A percentile compares a stretch with the other conserved stretches of the same genome.
Evolutionary conservation across 108 stramenopile species (phyloP).

Genomic region (Mediolabrus comicus): DNA sequence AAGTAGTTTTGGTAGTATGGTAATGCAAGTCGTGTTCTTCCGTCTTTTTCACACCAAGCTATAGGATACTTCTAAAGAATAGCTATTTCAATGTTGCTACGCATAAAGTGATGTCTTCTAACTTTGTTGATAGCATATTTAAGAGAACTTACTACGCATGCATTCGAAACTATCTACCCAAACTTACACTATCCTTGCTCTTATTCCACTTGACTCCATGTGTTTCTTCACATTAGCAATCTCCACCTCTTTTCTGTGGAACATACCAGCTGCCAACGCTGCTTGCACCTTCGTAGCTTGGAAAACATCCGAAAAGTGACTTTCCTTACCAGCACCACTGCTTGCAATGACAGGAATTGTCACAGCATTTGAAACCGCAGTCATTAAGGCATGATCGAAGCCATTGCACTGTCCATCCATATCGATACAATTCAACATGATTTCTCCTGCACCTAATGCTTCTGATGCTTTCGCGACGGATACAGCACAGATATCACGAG

Average conservation of each 20-base stretch:
- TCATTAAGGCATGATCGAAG: constrained; percentile 90
- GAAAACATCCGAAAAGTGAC: constrained; percentile 94
- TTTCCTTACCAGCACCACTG: constrained; percentile 92
- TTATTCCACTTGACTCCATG: constrained; percentile 75
- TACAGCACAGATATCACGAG: constrained; percentile 90
- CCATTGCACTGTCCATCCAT: constrained; percentile 98
- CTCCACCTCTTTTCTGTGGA: constrained; percentile 95
- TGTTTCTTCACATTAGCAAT: constrained; percentile 87
- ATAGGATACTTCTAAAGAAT: not conserved
- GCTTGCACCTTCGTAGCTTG: constrained; percentile 85
- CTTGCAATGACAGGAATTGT: constrained; percentile 97
- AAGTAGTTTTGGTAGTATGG: too few relatives aligned
- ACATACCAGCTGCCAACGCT: constrained; percentile 98
- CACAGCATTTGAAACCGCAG: constrained; percentile 88
- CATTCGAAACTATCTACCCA: too few relatives aligned
- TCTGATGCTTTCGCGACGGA: constrained; percentile 84
- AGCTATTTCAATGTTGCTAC: not conserved
- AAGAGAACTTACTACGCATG: too few relatives aligned
- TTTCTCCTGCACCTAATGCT: constrained; percentile 95
- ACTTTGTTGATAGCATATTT: too few relatives aligned
- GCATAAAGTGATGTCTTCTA: too few relatives aligned
- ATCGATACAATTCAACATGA: constrained; percentile 99
- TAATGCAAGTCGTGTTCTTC: not conserved
- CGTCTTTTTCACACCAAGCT: not conserved
- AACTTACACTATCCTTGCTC: constrained; percentile 40